Evolutionary conservation across 208 protist species (phyloP).

Genomic region (Leishmania aethiopica): DNA sequence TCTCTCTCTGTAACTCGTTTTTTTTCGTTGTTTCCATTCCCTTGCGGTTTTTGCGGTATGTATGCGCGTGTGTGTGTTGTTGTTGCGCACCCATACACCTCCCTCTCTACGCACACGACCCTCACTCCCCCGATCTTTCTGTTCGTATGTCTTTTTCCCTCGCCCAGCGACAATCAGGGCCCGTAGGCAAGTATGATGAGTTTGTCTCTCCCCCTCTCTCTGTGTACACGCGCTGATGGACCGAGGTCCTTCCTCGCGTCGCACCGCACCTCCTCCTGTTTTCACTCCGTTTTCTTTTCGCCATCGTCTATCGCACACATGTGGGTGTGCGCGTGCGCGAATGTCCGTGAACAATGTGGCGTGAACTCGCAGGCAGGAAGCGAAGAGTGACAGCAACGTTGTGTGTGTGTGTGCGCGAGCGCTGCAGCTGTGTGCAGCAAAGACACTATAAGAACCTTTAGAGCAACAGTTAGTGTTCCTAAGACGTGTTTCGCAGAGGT

Average conservation of each 20-base stretch:
- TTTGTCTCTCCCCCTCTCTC: conserved; percentile 4
- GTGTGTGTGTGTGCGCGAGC: background rate
- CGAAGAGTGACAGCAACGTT: background rate
- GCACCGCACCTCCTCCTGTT: background rate
- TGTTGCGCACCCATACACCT: background rate
- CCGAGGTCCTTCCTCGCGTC: background rate
- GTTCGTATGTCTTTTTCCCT: background rate
- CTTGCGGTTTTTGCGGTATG: background rate
- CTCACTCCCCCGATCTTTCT: background rate
- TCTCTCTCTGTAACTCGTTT: background rate
- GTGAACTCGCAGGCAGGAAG: background rate
- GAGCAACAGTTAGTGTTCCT: background rate
- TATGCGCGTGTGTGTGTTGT: background rate
- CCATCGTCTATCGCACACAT: background rate
- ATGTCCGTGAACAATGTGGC: background rate
- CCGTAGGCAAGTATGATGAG: background rate
- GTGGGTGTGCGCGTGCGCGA: background rate
- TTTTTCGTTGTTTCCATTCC: background rate
- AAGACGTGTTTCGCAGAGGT: background rate
- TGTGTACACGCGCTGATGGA: background rate
- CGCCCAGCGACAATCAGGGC: background rate
- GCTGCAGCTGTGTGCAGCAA: background rate
- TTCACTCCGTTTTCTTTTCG: background rate
- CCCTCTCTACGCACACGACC: background rate
- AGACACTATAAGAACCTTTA: background rate